Evolutionary conservation across 208 protist species (phyloP), one percentile per base, ranked within the genome.

Genomic region (Endotrypanum monterogeii): DNA sequence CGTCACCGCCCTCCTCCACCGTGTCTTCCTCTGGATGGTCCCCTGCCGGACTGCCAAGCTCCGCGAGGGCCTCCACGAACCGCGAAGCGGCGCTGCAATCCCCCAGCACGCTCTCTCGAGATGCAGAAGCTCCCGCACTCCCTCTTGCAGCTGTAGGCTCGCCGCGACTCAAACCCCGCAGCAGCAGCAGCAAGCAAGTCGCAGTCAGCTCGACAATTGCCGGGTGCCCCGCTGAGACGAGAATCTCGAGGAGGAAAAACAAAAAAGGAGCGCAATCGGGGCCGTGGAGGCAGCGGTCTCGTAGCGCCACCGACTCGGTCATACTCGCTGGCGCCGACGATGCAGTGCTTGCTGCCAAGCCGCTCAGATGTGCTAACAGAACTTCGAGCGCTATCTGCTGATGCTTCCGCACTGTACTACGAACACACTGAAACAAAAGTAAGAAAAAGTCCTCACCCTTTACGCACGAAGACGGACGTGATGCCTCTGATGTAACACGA

Each of bases 381-480:
- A 79, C 79, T 4, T 77, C 61, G 48, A 86, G 79, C 9, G 81
- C 88, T 46, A 82, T 63, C 37, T 88, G 82, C 55, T 87, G 85
- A 66, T 93, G 88, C 25, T 70, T 78, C 20, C 81, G 80, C 54
- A 90, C 88, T 23, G 82, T 85, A 60, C 88, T 93, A 30, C 82
- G 75, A 39, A 93, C 67, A 71, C 85, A 87, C 30, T 61, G 76
- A 44, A 87, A 72, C 20, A 90, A 50, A 23, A 84, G 60, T 8
- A 67, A 61, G 18, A 93, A 71, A 68, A 86, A 93, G 30, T 32
- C 79, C 73, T 92, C 88, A 3, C 83, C 85, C 1, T 37, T 39
- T 32, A 67, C 62, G n/a, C 62, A 52, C 2, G 62, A 35, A 23
- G 62, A 48, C 4, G 44, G 44, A 37, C 3, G 37, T 39, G 62